A percentile compares a stretch with the other conserved stretches of the same genome.
Conservation (phyloP, 2,329 filamentous ascomycete species). For the Raffaelea ambrosiae region DNA sequence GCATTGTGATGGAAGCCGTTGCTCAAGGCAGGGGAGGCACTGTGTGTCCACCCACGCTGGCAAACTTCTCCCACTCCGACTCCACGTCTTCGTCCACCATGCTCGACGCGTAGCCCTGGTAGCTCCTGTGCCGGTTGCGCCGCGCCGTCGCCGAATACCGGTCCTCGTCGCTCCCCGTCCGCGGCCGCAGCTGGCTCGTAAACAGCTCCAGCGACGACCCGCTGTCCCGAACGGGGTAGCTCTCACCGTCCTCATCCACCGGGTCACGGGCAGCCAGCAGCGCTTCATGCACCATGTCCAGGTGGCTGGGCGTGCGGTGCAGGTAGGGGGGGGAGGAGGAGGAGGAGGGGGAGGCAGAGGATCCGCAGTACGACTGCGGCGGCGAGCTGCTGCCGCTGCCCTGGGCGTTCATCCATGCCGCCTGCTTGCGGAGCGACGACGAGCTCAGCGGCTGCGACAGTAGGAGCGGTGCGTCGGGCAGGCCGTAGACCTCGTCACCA, state of each 20-base stretch:
- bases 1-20: no score
- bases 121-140: slow-evolving; percentile 9
- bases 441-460: no score
- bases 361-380: no score
- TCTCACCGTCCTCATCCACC: slow-evolving; percentile 1
- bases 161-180: not conserved
- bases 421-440: no score
- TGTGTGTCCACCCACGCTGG: slow-evolving; percentile 34
- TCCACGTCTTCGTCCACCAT: slow-evolving; percentile 15
- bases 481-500: slow-evolving; percentile 8
- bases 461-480: not conserved
- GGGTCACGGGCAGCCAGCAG: not conserved
- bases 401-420: no score
- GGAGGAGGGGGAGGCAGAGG: no score
- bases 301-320: slow-evolving; percentile 1
- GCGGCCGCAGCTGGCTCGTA: not conserved
- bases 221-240: not conserved
- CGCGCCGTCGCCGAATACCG: not conserved
- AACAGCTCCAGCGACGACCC: not conserved
- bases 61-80: slow-evolving; percentile 37
- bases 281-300: slow-evolving; percentile 3
- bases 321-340: no score
- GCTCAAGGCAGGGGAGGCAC: not conserved
- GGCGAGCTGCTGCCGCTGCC: no score
- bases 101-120: not conserved